These are phyloP conservation scores for Colletotrichum karsti DNA, from an alignment of 2,329 filamentous ascomycete species.

Conservation along the genomic window DNA sequence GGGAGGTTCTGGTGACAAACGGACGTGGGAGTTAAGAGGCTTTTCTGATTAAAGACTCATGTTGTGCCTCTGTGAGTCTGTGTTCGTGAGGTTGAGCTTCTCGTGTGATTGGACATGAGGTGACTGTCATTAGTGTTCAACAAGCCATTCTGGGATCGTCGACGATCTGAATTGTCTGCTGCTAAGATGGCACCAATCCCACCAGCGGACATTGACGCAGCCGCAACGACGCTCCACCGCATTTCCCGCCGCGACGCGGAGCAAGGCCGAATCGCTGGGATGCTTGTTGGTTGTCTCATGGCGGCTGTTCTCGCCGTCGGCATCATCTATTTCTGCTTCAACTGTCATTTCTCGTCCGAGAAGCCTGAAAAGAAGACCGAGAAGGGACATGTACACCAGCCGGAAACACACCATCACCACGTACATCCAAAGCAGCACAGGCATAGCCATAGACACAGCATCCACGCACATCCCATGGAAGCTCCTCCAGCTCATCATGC, in stretches of 20 bases:
- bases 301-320: not conserved
- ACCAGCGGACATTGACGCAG: not conserved
- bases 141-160: no score
- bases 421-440: not conserved
- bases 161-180: not conserved
- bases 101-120: no score
- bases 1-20: no score
- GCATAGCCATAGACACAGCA: not conserved
- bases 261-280: slow-evolving; percentile 8
- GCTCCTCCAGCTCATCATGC: not conserved
- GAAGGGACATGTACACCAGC: not conserved
- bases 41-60: no score
- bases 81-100: no score
- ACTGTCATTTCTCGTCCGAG: slow-evolving; percentile 7
- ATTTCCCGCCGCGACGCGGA: slow-evolving; percentile 8
- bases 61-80: no score
- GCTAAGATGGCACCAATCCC: slow-evolving; percentile 4
- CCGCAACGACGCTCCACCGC: not conserved
- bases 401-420: not conserved
- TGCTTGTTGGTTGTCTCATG: slow-evolving; percentile 23
- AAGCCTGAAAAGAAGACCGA: not conserved
- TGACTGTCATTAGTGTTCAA: not conserved
- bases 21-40: no score
- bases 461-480: not conserved
- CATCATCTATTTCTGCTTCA: slow-evolving; percentile 16